Evolutionary conservation across 116 monocot genomes (phyloP), one percentile per base, ranked within the genome.

Genomic region (Zostera marina): DNA sequence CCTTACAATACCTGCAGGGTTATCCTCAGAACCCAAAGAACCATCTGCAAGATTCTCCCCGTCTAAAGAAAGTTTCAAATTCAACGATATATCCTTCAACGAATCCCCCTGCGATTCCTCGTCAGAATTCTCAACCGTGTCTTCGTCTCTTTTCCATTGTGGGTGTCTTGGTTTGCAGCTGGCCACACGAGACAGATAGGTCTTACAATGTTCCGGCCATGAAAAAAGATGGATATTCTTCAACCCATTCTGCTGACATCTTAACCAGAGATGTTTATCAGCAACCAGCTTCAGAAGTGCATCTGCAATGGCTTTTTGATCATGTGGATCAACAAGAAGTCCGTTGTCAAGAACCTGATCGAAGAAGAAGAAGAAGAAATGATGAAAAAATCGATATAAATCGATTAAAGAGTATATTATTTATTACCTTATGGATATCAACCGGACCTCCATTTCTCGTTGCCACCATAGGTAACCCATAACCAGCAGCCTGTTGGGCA

Each of bases 371-470:
- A 47, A 22, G 17, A 17, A 42, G 11, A 39, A 59, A 9, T 7
- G 41, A 55, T 58, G 42, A 39, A 12, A 25, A 26, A 56, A 41
- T 24, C 10, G n/a, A n/a, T n/a, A n/a, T n/a, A n/a, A n/a, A n/a
- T n/a, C n/a, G n/a, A n/a, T n/a, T n/a, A n/a, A n/a, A n/a, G n/a
- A n/a, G n/a, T n/a, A n/a, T n/a, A n/a, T n/a, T n/a, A n/a, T n/a
- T n/a, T n/a, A n/a, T n/a, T n/a, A 87, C 99, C 84, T 76, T 76
- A 46, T 83, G 78, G 65, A 99, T 99, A 66, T 99, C 99, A 72
- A 99, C 99, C 20, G 99, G 91, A 40, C 91, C 99, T 38, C 99
- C 99, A 77, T 99, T 99, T 71, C 81, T 99, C 17, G 99, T 99
- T 23, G 99, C 99, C 26, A 99, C 91, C 45, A 99, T 87, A 68